Conservation (phyloP, 2,329 filamentous ascomycete genomes). For the Aureobasidium sp. region DNA sequence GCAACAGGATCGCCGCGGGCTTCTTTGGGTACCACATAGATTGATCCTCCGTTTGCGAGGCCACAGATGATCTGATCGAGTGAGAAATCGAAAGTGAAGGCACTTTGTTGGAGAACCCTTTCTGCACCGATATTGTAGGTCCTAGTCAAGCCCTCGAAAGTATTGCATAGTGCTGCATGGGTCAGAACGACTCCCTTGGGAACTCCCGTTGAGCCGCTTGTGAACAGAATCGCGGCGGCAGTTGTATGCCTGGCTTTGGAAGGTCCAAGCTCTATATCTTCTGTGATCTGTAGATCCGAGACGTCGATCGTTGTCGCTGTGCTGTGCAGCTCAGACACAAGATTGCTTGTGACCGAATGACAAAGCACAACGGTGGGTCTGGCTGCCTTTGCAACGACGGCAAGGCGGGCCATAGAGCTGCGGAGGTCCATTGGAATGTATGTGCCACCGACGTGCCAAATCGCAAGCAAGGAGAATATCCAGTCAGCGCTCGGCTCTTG, state of each 20-base stretch:
- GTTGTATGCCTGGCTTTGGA: no score
- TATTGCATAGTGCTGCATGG: conserved; percentile 26
- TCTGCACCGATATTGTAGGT: conserved; percentile 17
- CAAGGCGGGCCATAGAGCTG: no score
- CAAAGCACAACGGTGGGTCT: no score
- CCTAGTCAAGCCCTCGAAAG: conserved; percentile 20
- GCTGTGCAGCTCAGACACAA: no score
- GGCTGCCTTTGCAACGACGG: no score
- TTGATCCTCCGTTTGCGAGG: conserved; percentile 32
- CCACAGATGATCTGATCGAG: conserved; percentile 33
- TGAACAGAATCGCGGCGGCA: conserved; percentile 24
- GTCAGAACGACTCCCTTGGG: conserved; percentile 39
- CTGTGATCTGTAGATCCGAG: no score
- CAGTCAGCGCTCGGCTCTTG: conserved; percentile 23
- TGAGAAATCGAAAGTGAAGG: conserved; percentile 38
- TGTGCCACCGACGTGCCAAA: conserved; percentile 32
- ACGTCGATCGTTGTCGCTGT: no score
- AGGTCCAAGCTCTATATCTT: no score
- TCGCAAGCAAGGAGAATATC: conserved; percentile 36
- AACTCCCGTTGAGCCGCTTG: conserved; percentile 25
- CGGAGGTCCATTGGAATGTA: conserved; percentile 35
- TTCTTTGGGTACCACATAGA: conserved; percentile 30
- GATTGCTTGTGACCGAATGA: no score
- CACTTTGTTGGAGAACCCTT: conserved; percentile 32
- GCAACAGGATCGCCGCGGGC: conserved; percentile 30